Evolutionary conservation across 2,329 filamentous ascomycete species (phyloP), one percentile per base, ranked within the genome.

Genomic region (Arthrobotrys pseudoclavata): DNA sequence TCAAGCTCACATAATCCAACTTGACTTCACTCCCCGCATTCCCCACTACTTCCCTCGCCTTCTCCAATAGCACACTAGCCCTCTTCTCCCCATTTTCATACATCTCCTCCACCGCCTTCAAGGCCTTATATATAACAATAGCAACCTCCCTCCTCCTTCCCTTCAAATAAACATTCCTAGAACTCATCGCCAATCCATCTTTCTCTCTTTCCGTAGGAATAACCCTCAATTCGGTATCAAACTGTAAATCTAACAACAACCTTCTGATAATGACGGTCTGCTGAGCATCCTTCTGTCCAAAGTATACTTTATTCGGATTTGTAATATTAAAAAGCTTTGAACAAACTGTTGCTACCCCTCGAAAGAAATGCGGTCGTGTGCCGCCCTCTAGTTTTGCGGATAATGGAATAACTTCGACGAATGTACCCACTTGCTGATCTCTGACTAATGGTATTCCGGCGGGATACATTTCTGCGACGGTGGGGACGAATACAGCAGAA

Each of bases 271-370:
- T 89, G 18, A 97, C 92, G 0, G 94, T 97, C 85, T 99, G 96
- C 86, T 99, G 96, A 20, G 97, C 90, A 83, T 99, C 96, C 85
- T 99, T 99, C 84, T 98, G 96, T 3, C 96, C 96, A 85, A 99
- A 97, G 85, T 97, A 96, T 4, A 93, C 92, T 52, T 88, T 88
- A 70, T 94, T 91, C 3, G 93, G 91, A 79, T 89, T 87, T 53
- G 93, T 90, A 68, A 94, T 92, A 82, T 94, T 94, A 85, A 96
- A 95, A 13, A 96, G 85, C 85, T 96, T 99, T 89, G 95, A 96
- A 85, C 94, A 97, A 1, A 99, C 91, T 0, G 96, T 99, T 20
- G 96, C 94, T 37, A 99, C 96, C 45, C 96, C 96, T 60, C 96
- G 88, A 85, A 99, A 99, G 84, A 99, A 99, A 50, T 96, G 96